Evolutionary conservation across 208 protist genomes (phyloP).

Genomic region (Crithidia sp.): DNA sequence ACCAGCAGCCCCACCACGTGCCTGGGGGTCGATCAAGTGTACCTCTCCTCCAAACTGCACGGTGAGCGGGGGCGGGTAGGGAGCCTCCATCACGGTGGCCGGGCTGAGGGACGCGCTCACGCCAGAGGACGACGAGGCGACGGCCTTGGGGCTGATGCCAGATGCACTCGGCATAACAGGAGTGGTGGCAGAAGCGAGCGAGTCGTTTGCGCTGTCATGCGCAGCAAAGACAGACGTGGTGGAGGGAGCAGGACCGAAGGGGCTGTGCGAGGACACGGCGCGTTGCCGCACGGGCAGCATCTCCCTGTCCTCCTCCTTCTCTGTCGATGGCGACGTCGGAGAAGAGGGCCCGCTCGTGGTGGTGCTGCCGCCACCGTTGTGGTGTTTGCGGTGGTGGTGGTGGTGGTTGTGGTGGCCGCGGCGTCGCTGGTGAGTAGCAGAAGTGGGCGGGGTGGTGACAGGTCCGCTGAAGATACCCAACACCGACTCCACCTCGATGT

Average conservation of each 20-base stretch:
- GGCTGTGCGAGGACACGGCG: constrained; percentile 17
- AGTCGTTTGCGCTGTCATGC: neutral
- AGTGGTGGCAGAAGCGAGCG: neutral
- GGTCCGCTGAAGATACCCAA: neutral
- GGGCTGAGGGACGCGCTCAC: neutral
- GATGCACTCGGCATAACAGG: neutral
- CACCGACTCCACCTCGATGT: constrained; percentile 15
- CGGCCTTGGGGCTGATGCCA: too few species aligned
- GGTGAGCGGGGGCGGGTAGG: constrained; percentile 2
- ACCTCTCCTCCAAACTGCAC: neutral
- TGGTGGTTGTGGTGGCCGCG: neutral
- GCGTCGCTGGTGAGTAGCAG: too few species aligned
- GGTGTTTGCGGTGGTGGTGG: neutral
- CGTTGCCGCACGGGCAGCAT: neutral
- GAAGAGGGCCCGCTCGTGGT: neutral
- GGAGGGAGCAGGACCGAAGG: neutral
- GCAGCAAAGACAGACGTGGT: constrained; percentile 1
- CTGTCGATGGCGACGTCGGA: neutral
- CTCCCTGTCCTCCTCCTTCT: neutral
- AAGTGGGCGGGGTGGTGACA: neutral
- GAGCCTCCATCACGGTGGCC: neutral
- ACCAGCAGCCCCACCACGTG: neutral
- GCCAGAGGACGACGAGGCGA: neutral
- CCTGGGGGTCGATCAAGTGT: constrained; percentile 9
- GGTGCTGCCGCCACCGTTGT: neutral